Evolutionary conservation across 1,284 basidiomycete species (phyloP).

Genomic region (Limonomyces culmigenus): DNA sequence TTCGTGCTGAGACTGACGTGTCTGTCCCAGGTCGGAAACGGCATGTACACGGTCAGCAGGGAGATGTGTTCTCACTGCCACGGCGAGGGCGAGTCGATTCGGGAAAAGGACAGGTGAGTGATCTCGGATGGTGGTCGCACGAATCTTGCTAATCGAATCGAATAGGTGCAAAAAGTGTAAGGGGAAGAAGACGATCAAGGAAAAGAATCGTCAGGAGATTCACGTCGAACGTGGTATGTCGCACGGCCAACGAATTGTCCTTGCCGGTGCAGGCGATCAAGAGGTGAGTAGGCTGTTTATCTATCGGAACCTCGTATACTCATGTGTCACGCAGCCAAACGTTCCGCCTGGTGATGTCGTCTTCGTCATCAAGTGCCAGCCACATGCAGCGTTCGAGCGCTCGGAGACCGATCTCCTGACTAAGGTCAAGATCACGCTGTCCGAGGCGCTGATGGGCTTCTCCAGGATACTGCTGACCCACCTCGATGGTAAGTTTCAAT

Average conservation of each 20-base stretch:
- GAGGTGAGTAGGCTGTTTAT: slow-evolving; percentile 27
- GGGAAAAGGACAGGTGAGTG: slow-evolving; percentile 75
- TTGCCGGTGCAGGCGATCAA: slow-evolving; percentile 84
- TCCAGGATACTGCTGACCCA: slow-evolving; percentile 76
- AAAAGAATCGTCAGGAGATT: slow-evolving; percentile 80
- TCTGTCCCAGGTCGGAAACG: slow-evolving; percentile 1
- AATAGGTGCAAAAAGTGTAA: slow-evolving; percentile 91
- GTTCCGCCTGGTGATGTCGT: slow-evolving; percentile 77
- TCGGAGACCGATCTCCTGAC: slow-evolving; percentile 65
- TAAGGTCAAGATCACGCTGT: slow-evolving; percentile 70
- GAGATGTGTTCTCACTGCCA: slow-evolving; percentile 62
- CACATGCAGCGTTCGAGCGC: slow-evolving; percentile 70
- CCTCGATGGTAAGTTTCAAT: too few species aligned
- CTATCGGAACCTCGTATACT: slow-evolving; percentile 1
- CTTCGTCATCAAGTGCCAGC: slow-evolving; percentile 57
- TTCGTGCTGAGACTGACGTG: too few species aligned
- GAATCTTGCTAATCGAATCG: slow-evolving; percentile 3
- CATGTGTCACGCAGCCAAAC: slow-evolving; percentile 38
- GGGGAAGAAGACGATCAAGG: slow-evolving; percentile 69
- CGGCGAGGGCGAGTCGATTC: slow-evolving; percentile 65
- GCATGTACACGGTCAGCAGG: slow-evolving; percentile 27
- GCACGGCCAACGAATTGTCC: slow-evolving; percentile 72
- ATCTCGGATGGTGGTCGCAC: background rate
- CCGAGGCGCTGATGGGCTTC: slow-evolving; percentile 84
- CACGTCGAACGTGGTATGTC: slow-evolving; percentile 81